These are phyloP conservation scores for Fagus crenata DNA, from an alignment of 306 rosid species.

Conservation along the genomic window DNA sequence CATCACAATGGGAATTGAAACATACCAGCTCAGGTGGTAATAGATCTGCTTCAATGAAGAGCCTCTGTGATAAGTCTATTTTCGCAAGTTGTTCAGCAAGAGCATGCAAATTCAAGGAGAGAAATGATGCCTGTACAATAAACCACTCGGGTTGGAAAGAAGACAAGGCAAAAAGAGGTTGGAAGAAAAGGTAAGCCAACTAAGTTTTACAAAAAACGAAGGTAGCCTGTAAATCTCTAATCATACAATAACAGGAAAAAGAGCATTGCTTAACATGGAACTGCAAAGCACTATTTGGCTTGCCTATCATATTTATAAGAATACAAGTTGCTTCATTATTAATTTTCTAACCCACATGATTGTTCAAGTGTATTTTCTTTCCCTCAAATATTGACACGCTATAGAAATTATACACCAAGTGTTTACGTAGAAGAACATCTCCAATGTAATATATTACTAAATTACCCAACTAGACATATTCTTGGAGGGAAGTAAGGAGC, in stretches of 20 bases:
- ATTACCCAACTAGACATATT: too few species aligned
- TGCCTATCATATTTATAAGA: neutral
- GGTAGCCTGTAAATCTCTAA: neutral
- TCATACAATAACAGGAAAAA: neutral
- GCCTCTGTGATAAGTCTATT: slow-evolving; percentile 67
- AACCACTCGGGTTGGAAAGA: slow-evolving; percentile 23
- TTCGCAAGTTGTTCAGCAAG: slow-evolving; percentile 67
- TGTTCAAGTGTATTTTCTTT: neutral
- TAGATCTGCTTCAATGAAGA: slow-evolving; percentile 71
- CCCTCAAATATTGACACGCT: neutral
- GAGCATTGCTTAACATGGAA: neutral
- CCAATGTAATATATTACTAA: too few species aligned
- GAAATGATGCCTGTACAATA: slow-evolving; percentile 64
- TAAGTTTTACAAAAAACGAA: neutral
- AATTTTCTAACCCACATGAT: neutral
- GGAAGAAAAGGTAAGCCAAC: slow-evolving; percentile 13
- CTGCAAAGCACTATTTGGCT: neutral
- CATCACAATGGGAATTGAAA: slow-evolving; percentile 24
- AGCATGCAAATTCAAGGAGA: slow-evolving; percentile 72
- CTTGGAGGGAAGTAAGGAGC: too few species aligned
- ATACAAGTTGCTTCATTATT: neutral
- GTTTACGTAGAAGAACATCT: neutral
- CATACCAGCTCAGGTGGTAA: slow-evolving; percentile 75
- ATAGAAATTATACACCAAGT: too few species aligned
- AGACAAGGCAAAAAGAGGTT: slow-evolving; percentile 7